phyloP scores from a whole-genome alignment of 2,329 filamentous ascomycete species.

The Paracoccidioides lutzii region DNA sequence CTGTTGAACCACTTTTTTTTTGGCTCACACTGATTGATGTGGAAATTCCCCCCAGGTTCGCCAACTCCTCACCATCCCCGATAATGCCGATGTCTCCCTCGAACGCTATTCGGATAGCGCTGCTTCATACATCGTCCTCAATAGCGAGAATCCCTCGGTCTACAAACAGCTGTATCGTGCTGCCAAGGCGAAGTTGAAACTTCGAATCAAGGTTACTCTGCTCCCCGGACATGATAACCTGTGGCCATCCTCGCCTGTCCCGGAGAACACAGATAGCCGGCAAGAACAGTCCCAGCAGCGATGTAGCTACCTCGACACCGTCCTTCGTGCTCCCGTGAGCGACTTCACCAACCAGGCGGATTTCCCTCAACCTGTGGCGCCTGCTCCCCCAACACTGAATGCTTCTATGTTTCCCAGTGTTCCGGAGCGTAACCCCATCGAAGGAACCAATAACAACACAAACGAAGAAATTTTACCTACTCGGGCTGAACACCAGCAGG shows the following conservation, averaged over 20 bases:
- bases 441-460: neutral
- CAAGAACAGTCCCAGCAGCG: conserved; percentile 8
- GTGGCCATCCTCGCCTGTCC: neutral
- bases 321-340: conserved; percentile 5
- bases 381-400: neutral
- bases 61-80: conserved; percentile 50
- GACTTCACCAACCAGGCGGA: neutral
- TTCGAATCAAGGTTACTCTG: conserved; percentile 65
- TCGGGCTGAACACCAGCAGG: neutral
- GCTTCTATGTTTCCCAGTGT: neutral
- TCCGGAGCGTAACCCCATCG: neutral
- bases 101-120: conserved; percentile 95
- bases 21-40: no score
- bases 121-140: conserved; percentile 63
- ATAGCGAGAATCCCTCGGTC: conserved; percentile 62
- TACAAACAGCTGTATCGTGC: conserved; percentile 97
- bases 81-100: conserved; percentile 52
- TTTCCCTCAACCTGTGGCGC: neutral
- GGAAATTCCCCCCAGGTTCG: conserved; percentile 46
- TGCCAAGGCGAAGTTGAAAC: conserved; percentile 95
- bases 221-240: conserved; percentile 12
- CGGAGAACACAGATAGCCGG: neutral
- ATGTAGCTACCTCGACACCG: conserved; percentile 10
- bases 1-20: neutral
- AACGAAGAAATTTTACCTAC: no score